A percentile compares a stretch with the other conserved stretches of the same genome.
Conservation (phyloP, 106 monocot genomes). For the Platanthera guangdongensis region DNA sequence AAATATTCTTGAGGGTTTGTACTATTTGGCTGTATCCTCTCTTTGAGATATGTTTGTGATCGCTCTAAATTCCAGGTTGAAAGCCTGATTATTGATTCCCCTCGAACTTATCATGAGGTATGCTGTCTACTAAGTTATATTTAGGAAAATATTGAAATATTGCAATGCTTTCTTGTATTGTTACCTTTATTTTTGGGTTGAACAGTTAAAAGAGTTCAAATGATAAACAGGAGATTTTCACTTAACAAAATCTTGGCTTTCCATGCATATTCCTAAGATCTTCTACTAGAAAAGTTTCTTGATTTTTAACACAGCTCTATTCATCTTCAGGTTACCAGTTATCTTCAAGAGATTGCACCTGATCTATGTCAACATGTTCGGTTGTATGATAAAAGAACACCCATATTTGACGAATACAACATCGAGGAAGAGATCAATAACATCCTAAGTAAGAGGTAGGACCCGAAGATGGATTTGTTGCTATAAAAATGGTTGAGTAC, state of each 20-base stretch:
- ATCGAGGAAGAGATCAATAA: conserved; percentile 88
- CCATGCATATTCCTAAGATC: neutral
- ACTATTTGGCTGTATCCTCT: neutral
- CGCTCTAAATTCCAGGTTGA: conserved; percentile 51
- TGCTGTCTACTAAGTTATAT: neutral
- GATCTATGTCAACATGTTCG: conserved; percentile 72
- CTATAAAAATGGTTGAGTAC: neutral
- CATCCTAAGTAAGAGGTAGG: conserved; percentile 85
- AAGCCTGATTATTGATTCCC: conserved; percentile 85
- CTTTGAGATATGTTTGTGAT: neutral
- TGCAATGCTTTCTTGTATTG: neutral
- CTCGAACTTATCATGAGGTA: conserved; percentile 89
- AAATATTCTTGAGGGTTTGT: neutral
- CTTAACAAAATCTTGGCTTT: neutral
- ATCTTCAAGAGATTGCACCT: conserved; percentile 92
- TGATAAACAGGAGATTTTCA: neutral
- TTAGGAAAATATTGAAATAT: neutral
- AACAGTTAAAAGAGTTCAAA: neutral
- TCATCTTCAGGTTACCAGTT: conserved; percentile 68
- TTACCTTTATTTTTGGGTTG: neutral
- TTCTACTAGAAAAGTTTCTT: neutral
- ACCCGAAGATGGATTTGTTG: neutral
- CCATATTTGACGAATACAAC: conserved; percentile 90
- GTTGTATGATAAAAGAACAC: conserved; percentile 62
- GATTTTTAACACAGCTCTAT: conserved; percentile 1